Evolutionary conservation across 176 grass and related monocot genomes (phyloP), one percentile per base, ranked within the genome.

Genomic region (Tillandsia leiboldiana): DNA sequence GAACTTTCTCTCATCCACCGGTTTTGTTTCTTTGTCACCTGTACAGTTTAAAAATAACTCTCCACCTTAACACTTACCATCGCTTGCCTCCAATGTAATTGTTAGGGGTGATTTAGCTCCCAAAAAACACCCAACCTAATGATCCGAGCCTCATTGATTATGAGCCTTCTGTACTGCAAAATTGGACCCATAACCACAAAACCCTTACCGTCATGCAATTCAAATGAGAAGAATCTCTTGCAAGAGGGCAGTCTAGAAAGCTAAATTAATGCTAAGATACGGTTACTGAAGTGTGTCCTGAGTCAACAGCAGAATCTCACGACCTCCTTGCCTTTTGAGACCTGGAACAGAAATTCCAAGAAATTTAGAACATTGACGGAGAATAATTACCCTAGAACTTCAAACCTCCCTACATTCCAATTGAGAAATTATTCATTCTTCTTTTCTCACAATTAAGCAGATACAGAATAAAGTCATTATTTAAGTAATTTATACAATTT

Each of bases 31-130:
- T 7, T 52, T 71, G 51, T 66, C 64, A 76, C 66, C 73, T 81
- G 77, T 84, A 84, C 85, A 84, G 15, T 48, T 48, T 62, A 67
- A 77, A 84, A 81, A 42, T 42, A 5, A 42, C 33, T 42, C 33
- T 42, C 33, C 63, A 66, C 73, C 70, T 81, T 64, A 18, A 66
- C 75, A 20, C 56, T 61, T 10, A 6, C 56, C 56, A 10, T n/a
- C 22, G 22, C n/a, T 61, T 61, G 7, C 56, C 56, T 17, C 56
- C 33, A 42, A 42, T 61, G 56, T 61, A 61, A 61, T 18, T 49
- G 69, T 62, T 22, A 49, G 26, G 51, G 54, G 83, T 49, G 58
- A 70, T 80, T 66, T 71, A 70, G 50, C 59, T 70, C 58, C 77
- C 3, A 1, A 70, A 77, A 49, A 29, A 49, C 67, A 79, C 51